Evolutionary conservation across 768 basidiomycete genomes (phyloP).

Genomic region (Hericium coralloides): DNA sequence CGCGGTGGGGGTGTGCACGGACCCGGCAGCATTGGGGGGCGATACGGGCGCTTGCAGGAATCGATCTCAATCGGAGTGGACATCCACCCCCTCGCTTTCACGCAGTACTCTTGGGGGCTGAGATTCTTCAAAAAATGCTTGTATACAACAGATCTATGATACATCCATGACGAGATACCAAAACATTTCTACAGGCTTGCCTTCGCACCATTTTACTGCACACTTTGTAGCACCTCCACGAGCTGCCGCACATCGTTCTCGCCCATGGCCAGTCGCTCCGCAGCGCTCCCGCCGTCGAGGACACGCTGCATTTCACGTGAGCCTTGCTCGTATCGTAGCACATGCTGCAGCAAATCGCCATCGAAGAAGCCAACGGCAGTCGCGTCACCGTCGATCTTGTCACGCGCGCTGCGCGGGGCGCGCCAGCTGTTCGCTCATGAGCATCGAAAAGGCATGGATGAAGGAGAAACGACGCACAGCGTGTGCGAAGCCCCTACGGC

Average conservation of each 20-base stretch:
- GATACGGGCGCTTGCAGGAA: no score
- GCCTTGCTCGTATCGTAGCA: constrained; percentile 36
- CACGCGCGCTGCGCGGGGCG: constrained; percentile 48
- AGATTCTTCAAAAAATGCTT: no score
- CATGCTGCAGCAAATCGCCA: constrained; percentile 74
- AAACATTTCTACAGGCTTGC: no score
- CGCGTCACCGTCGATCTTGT: constrained; percentile 48
- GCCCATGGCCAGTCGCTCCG: neutral
- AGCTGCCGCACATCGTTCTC: neutral
- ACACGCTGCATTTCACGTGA: constrained; percentile 21
- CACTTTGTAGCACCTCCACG: neutral
- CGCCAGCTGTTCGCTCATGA: constrained; percentile 43
- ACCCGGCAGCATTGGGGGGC: constrained; percentile 8
- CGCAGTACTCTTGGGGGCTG: no score
- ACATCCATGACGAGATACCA: no score
- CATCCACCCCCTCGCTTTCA: no score
- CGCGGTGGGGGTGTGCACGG: neutral
- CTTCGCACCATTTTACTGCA: neutral
- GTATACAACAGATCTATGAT: no score
- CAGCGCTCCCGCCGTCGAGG: neutral
- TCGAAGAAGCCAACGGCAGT: constrained; percentile 75
- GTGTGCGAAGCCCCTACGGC: constrained; percentile 53
- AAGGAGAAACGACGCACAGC: constrained; percentile 5
- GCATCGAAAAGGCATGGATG: neutral
- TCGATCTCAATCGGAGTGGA: no score